Evolutionary conservation across 169 alveolate species (phyloP).

Genomic region (Eimeria acervulina): DNA sequence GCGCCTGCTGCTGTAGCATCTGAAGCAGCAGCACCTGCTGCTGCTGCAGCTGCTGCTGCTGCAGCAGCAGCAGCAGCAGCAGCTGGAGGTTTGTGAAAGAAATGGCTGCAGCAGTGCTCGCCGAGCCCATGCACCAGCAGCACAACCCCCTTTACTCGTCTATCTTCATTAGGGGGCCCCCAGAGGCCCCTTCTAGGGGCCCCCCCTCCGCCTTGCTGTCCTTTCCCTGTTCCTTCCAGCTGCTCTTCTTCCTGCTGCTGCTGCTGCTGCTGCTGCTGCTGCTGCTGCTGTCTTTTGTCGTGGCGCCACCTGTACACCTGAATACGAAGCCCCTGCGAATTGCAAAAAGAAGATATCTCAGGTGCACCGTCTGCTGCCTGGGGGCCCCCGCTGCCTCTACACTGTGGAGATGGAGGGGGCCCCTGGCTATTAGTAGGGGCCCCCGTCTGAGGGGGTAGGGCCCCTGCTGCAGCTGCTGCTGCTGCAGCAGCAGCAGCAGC

Average conservation of each 20-base stretch:
- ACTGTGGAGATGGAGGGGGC: no score
- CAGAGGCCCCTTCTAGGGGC: neutral
- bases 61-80: neutral
- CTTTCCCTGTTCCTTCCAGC: no score
- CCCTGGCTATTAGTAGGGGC: no score
- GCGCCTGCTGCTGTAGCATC: no score
- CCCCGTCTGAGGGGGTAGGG: no score
- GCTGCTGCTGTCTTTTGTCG: neutral
- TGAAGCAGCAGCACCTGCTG: neutral
- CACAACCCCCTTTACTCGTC: slow-evolving; percentile 61
- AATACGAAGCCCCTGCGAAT: neutral
- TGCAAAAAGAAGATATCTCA: neutral
- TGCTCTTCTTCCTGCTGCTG: neutral
- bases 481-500: no score
- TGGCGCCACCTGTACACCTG: slow-evolving; percentile 9
- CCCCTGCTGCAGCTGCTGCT: no score
- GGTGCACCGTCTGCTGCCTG: neutral
- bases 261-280: neutral
- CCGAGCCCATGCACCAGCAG: slow-evolving; percentile 78
- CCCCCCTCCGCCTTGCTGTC: neutral
- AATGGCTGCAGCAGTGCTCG: slow-evolving; percentile 83
- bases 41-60: neutral
- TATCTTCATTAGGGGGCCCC: neutral
- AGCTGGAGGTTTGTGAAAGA: slow-evolving; percentile 31
- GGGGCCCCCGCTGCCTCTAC: no score